phyloP scores from a whole-genome alignment of 2,329 filamentous ascomycete species.

The Aspergillus jensenii region DNA sequence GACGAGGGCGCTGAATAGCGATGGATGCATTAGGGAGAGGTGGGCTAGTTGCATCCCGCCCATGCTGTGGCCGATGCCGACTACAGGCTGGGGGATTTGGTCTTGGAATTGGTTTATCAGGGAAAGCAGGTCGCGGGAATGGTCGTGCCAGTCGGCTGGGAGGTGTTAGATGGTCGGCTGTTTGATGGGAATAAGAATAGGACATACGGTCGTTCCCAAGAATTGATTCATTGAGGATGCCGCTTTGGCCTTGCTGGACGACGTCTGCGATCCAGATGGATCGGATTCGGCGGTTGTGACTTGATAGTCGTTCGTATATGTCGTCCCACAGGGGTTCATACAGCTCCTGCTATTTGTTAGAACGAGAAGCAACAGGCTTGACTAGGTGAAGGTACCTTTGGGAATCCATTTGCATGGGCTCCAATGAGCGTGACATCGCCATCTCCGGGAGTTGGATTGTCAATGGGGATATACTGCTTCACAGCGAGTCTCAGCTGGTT shows the following conservation, averaged over 20 bases:
- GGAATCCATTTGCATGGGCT: constrained; percentile 58
- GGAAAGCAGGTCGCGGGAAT: constrained; percentile 10
- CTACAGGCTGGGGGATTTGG: constrained; percentile 8
- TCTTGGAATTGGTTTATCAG: constrained; percentile 18
- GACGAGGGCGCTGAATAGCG: constrained; percentile 5
- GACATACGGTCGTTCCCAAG: constrained; percentile 12
- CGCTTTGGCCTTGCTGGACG: constrained; percentile 13
- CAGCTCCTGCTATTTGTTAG: constrained; percentile 62
- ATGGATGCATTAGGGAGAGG: constrained; percentile 9
- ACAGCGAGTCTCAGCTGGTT: constrained; percentile 26
- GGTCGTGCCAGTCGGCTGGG: constrained; percentile 13
- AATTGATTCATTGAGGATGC: constrained; percentile 12
- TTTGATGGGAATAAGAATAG: background rate
- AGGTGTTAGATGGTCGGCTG: background rate
- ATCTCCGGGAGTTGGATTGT: constrained; percentile 44
- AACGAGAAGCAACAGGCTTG: background rate
- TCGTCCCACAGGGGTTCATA: constrained; percentile 87
- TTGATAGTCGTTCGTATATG: constrained; percentile 64
- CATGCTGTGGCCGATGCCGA: constrained; percentile 13
- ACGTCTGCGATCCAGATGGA: constrained; percentile 30
- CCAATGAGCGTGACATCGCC: constrained; percentile 56
- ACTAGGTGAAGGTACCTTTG: constrained; percentile 56
- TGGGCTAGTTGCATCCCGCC: constrained; percentile 33
- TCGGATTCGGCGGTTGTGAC: constrained; percentile 53
- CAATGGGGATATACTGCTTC: constrained; percentile 57